Base-by-base conservation (phyloP, 495 filamentous ascomycete species). In the Hypoxylon fuscum region DNA sequence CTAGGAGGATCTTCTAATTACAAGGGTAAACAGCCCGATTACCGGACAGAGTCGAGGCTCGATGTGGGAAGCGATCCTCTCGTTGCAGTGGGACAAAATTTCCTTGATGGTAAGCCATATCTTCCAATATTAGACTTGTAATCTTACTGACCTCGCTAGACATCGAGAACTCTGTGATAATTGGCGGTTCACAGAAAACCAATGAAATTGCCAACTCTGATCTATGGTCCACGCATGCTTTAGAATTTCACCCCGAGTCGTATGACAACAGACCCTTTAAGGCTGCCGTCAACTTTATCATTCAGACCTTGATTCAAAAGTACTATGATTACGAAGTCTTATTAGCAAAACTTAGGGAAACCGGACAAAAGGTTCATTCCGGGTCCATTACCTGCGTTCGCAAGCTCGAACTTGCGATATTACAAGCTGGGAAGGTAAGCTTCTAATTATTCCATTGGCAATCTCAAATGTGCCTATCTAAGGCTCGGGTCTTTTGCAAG, bases 391-490 rank as follows among this genome's bases (percentile, higher is more conserved):
- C 48, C 12, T 77, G 72, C 5, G 66, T 75, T 47, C 70, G 79
- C 38, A 73, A 72, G 44, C 46, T 76, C 12, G 79, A 82, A 66
- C 68, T 82, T 5, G 78, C 79, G 40, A 54, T 82, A 6, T 71
- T 82, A 15, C 69, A 71, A 43, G 75, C 74, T 14, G 79, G 79
- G 45, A 80, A 73, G 71, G 77, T 79, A 55, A 41, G 73, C n/a
- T 59, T 12, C 25, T 22, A 14, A 23, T n/a, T 5, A n/a, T 11
- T 7, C 2, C 7, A 47, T 12, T 11, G 14, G 0, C 11, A 17
- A 9, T 5, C 9, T 20, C 31, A 10, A 11, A n/a, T n/a, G n/a
- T n/a, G n/a, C n/a, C n/a, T n/a, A n/a, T n/a, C n/a, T n/a, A n/a
- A n/a, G n/a, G n/a, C n/a, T n/a, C n/a, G n/a, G n/a, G n/a, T n/a